Evolutionary conservation across 352 stramenopile species (phyloP).

Genomic region (Halophytophthora polymorphica): DNA sequence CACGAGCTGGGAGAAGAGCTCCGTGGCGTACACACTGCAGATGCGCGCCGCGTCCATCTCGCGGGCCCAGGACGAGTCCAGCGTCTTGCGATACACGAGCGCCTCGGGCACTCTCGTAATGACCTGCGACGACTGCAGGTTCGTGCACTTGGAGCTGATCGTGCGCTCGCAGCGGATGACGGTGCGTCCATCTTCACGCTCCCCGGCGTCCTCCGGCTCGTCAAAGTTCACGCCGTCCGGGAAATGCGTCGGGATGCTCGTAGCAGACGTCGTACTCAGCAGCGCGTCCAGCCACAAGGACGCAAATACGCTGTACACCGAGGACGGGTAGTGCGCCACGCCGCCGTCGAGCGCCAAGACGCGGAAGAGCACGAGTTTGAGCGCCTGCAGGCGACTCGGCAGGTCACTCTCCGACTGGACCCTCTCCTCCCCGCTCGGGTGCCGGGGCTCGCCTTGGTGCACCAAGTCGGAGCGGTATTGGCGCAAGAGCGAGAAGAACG

Average conservation of each 20-base stretch:
- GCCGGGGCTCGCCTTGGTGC: conserved; percentile 9
- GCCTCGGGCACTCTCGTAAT: conserved; percentile 59
- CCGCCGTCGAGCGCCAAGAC: conserved; percentile 52
- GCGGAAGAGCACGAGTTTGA: conserved; percentile 52
- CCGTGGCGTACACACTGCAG: conserved; percentile 54
- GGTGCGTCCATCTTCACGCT: conserved; percentile 27
- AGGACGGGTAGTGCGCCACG: conserved; percentile 64
- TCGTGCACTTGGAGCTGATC: conserved; percentile 82
- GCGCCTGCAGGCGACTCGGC: conserved; percentile 30
- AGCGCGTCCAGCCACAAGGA: conserved; percentile 68
- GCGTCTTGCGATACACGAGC: conserved; percentile 67
- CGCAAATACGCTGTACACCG: conserved; percentile 63
- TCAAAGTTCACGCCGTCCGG: conserved; percentile 37
- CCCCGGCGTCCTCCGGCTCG: conserved; percentile 6
- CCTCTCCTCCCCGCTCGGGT: conserved; percentile 4
- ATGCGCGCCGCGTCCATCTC: conserved; percentile 62
- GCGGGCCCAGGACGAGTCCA: conserved; percentile 64
- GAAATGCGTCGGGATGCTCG: conserved; percentile 76
- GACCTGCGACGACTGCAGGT: conserved; percentile 70
- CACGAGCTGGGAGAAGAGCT: conserved; percentile 52
- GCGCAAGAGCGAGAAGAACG: conserved; percentile 57
- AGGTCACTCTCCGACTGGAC: conserved; percentile 6
- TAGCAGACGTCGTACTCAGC: conserved; percentile 53
- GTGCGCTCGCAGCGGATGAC: conserved; percentile 72
- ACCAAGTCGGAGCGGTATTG: conserved; percentile 50